Evolutionary conservation across 2,329 filamentous ascomycete species (phyloP).

Genomic region (Beauveria asiatica): DNA sequence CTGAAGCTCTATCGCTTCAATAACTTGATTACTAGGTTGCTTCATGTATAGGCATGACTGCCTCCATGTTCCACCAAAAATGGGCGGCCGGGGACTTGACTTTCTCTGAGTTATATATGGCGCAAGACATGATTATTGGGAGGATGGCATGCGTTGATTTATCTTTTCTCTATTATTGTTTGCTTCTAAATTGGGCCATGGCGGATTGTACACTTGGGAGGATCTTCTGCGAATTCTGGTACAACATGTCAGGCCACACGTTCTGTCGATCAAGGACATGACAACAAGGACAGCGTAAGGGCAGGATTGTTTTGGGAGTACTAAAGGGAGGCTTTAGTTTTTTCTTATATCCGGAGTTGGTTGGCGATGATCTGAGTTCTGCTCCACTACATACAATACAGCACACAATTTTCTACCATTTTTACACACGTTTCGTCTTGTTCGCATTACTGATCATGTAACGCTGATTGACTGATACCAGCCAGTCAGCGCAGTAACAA

Average conservation of each 20-base stretch:
- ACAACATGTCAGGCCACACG: background rate
- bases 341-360: slow-evolving; percentile 9
- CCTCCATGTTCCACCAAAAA: slow-evolving; percentile 4
- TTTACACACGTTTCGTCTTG: no score
- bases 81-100: slow-evolving; percentile 10
- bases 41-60: no score
- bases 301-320: background rate
- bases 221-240: background rate
- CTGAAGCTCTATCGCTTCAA: slow-evolving; percentile 8
- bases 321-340: background rate
- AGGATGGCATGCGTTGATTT: slow-evolving; percentile 1
- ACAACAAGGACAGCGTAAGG: background rate
- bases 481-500: no score
- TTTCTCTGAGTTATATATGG: slow-evolving; percentile 6
- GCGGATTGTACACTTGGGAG: background rate
- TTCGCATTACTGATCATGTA: background rate
- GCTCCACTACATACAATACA: background rate
- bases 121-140: background rate
- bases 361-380: background rate
- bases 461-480: no score
- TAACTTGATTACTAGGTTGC: background rate
- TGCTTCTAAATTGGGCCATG: background rate
- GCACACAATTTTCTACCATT: background rate
- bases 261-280: slow-evolving; percentile 1
- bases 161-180: slow-evolving; percentile 2